Percentiles rank a stretch among this genome's conserved stretches.
Evolutionary conservation across 768 basidiomycete genomes (phyloP).

Genomic region (Mycena alexandri): DNA sequence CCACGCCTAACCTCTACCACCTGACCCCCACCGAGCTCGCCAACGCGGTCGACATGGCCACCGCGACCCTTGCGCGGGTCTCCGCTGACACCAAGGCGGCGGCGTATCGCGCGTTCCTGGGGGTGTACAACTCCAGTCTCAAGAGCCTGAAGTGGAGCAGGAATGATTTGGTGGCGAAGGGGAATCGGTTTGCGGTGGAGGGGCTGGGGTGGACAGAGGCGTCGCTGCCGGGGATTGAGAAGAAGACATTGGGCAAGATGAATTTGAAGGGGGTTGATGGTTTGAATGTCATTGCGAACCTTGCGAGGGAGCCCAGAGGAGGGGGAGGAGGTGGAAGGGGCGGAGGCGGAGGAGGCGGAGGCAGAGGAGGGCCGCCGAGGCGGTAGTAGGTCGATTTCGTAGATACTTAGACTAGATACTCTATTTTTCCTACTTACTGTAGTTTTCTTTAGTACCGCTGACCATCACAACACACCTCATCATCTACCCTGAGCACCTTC

Average conservation of each 20-base stretch:
- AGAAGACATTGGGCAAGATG: conserved; percentile 65
- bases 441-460: no score
- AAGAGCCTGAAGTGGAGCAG: conserved; percentile 54
- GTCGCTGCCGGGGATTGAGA: conserved; percentile 53
- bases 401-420: no score
- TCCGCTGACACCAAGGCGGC: conserved; percentile 57
- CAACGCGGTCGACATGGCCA: conserved; percentile 37
- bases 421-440: no score
- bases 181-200: conserved; percentile 51
- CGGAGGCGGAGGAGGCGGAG: background rate
- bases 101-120: conserved; percentile 68
- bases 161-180: conserved; percentile 55
- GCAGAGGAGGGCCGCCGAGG: background rate
- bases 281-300: conserved; percentile 40
- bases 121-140: conserved; percentile 64
- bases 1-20: conserved; percentile 33
- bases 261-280: conserved; percentile 54
- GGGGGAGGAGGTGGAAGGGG: background rate
- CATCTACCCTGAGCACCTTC: no score
- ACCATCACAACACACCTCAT: no score
- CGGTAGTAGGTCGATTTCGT: no score
- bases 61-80: conserved; percentile 48
- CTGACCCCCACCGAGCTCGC: conserved; percentile 32
- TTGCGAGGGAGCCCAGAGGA: conserved; percentile 1
- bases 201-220: conserved; percentile 54